Conservation (phyloP, 2,329 filamentous ascomycete species). For the Diaporthe citri region DNA sequence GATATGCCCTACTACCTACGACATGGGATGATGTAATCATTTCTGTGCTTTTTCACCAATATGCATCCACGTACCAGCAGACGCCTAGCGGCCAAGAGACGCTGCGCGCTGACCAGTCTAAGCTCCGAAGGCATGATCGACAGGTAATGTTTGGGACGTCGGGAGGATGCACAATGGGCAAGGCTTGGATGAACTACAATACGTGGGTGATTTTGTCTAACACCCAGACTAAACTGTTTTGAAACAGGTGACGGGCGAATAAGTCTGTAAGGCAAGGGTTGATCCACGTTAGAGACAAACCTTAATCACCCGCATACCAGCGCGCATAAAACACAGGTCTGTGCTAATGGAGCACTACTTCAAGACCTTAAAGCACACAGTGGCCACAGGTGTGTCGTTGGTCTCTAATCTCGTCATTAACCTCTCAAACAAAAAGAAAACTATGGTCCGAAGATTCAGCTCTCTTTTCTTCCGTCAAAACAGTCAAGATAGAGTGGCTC, state of each 20-base stretch:
- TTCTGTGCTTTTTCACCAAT: background rate
- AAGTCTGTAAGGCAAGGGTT: slow-evolving; percentile 11
- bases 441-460: slow-evolving; percentile 12
- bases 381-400: background rate
- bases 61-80: background rate
- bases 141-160: background rate
- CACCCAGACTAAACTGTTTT: slow-evolving; percentile 7
- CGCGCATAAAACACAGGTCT: slow-evolving; percentile 23
- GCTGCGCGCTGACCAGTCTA: background rate
- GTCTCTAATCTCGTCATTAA: background rate
- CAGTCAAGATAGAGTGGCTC: background rate
- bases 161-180: slow-evolving; percentile 3
- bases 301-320: slow-evolving; percentile 6
- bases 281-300: slow-evolving; percentile 30
- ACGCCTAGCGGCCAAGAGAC: background rate
- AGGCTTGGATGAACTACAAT: slow-evolving; percentile 25
- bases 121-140: background rate
- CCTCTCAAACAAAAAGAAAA: background rate
- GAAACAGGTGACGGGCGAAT: slow-evolving; percentile 22
- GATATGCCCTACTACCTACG: background rate
- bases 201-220: background rate
- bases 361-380: slow-evolving; percentile 5
- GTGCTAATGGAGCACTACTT: background rate
- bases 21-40: background rate
- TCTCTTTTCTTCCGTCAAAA: slow-evolving; percentile 17